Conservation (phyloP, 1,139 yeast genomes). For the Saccharomyces pastorianus region DNA sequence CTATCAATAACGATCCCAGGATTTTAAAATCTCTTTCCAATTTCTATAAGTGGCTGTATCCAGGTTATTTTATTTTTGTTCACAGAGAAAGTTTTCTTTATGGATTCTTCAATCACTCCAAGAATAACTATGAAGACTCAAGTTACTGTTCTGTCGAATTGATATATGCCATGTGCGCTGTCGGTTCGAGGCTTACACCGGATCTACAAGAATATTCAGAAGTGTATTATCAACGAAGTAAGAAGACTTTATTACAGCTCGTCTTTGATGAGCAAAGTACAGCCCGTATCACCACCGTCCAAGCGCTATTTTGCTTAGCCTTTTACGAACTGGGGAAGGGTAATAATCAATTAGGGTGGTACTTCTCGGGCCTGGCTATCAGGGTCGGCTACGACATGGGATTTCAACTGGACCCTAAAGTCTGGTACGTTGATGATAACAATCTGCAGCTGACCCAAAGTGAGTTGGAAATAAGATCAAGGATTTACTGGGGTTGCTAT, state of each 20-base stretch:
- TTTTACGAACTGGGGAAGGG: conserved; percentile 56
- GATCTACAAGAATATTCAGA: conserved; percentile 37
- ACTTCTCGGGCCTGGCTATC: conserved; percentile 56
- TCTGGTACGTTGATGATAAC: conserved; percentile 37
- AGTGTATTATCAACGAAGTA: conserved; percentile 44
- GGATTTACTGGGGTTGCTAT: conserved; percentile 63
- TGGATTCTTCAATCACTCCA: conserved; percentile 42
- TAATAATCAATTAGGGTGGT: conserved; percentile 52
- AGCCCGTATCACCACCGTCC: conserved; percentile 34
- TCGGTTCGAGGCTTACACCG: conserved; percentile 46
- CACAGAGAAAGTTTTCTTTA: conserved; percentile 58
- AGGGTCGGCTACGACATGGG: conserved; percentile 61
- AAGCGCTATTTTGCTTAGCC: conserved; percentile 45
- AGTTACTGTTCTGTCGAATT: conserved; percentile 47
- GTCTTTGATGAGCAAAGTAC: conserved; percentile 32
- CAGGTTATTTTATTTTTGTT: conserved; percentile 54
- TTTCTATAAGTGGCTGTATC: conserved; percentile 59
- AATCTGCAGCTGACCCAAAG: conserved; percentile 25
- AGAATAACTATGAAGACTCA: conserved; percentile 29
- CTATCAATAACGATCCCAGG: conserved; percentile 24
- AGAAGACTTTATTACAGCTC: conserved; percentile 36
- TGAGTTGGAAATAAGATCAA: conserved; percentile 48
- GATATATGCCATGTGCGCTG: conserved; percentile 49
- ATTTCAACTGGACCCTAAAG: conserved; percentile 53
- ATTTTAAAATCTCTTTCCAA: conserved; percentile 42